Evolutionary conservation across 2,329 filamentous ascomycete species (phyloP), one percentile per base, ranked within the genome.

Genomic region (Neofusicoccum parvum): DNA sequence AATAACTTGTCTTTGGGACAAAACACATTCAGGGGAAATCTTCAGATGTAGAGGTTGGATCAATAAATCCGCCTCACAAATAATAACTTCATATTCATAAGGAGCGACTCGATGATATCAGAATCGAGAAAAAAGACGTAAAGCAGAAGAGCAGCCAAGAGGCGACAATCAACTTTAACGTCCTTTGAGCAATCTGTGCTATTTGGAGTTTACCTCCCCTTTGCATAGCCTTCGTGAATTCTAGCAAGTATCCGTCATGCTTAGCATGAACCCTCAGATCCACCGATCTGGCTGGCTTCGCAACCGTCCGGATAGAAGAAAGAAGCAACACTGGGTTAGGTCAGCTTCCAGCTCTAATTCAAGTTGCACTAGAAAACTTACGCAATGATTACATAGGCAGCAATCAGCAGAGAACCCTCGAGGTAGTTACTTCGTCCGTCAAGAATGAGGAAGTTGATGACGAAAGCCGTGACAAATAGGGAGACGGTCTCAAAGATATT

Each of bases 361-460:
- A 32, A 32, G 6, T 32, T 32, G 27, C 5, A 32, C 27, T 32
- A 11, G 17, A 10, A 23, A 43, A 72, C 79, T 75, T 71, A 80
- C 71, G 90, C 91, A 72, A 95, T 94, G 63, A 95, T 95, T 46
- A 90, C 81, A 72, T 95, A 95, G 3, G 92, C 84, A 45, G 90
- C 91, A 62, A 93, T 90, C 39, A 95, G 78, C 66, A 94, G 79
- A 67, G 88, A 87, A 2, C 92, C 92, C 76, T 95, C 92, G 0
- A 94, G 83, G 81, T 92, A 95, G 71, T 94, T 92, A 68, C 89
- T 93, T 75, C 92, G 87, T 36, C 92, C 92, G 71, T 96, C 92
- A 20, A 89, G 84, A 56, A 96, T 92, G 49, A 96, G 79, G 74
- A 96, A 96, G 75, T 96, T 96, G 66, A 94, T 91, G 39, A 96